Conservation (phyloP, 73 alveolate species). For the Paramecium sonneborni region DNA sequence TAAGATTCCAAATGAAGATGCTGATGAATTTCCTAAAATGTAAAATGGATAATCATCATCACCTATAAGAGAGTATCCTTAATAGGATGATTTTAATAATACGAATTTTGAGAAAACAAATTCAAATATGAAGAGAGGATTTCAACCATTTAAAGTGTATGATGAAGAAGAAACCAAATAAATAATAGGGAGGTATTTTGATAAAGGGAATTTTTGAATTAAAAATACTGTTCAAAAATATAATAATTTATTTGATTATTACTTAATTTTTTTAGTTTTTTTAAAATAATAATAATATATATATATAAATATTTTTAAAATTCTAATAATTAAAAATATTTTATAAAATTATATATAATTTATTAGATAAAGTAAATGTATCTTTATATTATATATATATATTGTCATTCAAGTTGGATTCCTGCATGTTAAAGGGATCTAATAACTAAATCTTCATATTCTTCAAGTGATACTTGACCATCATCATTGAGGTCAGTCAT, state of each 20-base stretch:
- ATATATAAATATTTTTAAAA: too few species aligned
- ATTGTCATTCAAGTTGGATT: constrained; percentile 16
- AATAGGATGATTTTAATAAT: not conserved
- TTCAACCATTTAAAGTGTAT: not conserved
- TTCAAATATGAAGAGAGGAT: not conserved
- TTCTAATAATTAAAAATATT: too few species aligned
- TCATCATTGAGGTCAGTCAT: constrained; percentile 65
- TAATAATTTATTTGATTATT: too few species aligned
- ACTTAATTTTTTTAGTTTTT: too few species aligned
- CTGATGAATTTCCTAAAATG: not conserved
- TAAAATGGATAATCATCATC: not conserved
- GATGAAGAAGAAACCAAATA: not conserved
- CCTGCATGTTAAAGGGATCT: constrained; percentile 61
- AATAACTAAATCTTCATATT: constrained; percentile 66
- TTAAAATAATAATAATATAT: too few species aligned
- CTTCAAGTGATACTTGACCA: constrained; percentile 60
- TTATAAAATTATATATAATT: too few species aligned
- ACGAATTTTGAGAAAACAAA: constrained; percentile 25
- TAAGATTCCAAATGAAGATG: not conserved
- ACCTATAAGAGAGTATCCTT: not conserved
- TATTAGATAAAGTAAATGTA: too few species aligned
- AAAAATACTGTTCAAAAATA: too few species aligned
- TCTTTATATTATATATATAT: not conserved
- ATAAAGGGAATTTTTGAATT: not conserved
- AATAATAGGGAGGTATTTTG: not conserved